phyloP scores from a whole-genome alignment of 169 alveolate genomes.

The Eimeria sp. region DNA sequence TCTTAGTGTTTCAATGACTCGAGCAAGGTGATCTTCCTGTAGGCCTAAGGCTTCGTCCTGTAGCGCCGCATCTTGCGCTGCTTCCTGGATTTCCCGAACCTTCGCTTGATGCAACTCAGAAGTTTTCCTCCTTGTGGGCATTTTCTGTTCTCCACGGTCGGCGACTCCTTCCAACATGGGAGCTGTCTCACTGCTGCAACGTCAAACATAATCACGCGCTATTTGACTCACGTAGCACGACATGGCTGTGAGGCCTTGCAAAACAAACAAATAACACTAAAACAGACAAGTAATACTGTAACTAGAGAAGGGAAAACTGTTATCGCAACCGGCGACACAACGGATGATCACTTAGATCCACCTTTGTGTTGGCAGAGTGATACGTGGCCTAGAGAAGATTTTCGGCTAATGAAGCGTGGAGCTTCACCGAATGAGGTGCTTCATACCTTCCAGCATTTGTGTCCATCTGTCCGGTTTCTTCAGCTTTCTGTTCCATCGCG shows the following conservation, averaged over 20 bases:
- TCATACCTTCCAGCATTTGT: conserved; percentile 23
- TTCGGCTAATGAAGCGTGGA: neutral
- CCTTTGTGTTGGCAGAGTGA: neutral
- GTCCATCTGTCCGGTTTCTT: neutral
- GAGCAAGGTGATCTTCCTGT: conserved; percentile 32
- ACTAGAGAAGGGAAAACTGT: neutral
- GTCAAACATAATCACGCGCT: neutral
- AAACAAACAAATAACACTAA: neutral
- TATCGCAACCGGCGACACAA: neutral
- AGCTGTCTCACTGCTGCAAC: conserved; percentile 15
- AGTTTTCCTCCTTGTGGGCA: neutral
- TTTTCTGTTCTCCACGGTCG: neutral
- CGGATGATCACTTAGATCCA: neutral
- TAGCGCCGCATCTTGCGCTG: conserved; percentile 71
- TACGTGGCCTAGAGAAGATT: neutral
- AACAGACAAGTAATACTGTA: neutral
- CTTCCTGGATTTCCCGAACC: conserved; percentile 44
- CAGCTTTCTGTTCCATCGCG: conserved; percentile 45
- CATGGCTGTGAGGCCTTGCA: neutral
- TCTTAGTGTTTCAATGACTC: conserved; percentile 18
- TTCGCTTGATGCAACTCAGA: conserved; percentile 58
- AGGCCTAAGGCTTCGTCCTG: conserved; percentile 57
- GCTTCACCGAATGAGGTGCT: neutral
- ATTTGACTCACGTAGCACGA: neutral
- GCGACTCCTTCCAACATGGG: neutral